Evolutionary conservation across 768 basidiomycete species (phyloP).

Genomic region (Brasilioporus rufonigricans): DNA sequence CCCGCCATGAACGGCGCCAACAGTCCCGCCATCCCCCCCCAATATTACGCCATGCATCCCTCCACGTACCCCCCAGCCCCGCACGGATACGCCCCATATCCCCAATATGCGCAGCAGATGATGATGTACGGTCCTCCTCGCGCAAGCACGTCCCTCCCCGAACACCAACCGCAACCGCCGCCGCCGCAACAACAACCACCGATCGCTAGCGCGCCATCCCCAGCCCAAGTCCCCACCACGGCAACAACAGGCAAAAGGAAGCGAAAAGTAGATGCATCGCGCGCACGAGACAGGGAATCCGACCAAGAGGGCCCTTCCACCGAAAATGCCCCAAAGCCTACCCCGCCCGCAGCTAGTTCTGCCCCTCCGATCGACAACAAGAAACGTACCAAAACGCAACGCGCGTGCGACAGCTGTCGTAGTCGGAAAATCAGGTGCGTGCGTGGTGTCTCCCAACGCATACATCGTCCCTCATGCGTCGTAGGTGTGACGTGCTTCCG

Average conservation of each 20-base stretch:
- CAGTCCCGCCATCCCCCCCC: slow-evolving; percentile 39
- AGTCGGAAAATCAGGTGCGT: slow-evolving; percentile 81
- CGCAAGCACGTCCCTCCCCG: slow-evolving; percentile 36
- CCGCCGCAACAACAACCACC: slow-evolving; percentile 26
- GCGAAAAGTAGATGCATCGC: slow-evolving; percentile 45
- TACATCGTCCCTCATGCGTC: slow-evolving; percentile 11
- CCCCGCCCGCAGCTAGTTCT: slow-evolving; percentile 28
- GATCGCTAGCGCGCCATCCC: slow-evolving; percentile 33
- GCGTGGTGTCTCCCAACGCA: neutral
- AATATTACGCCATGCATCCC: slow-evolving; percentile 60
- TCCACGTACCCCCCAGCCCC: slow-evolving; percentile 44
- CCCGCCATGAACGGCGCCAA: slow-evolving; percentile 38
- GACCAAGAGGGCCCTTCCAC: slow-evolving; percentile 62
- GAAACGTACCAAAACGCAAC: slow-evolving; percentile 90
- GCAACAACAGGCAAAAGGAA: slow-evolving; percentile 55
- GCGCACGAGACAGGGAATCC: slow-evolving; percentile 48
- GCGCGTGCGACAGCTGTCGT: slow-evolving; percentile 90
- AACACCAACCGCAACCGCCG: slow-evolving; percentile 22
- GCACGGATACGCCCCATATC: slow-evolving; percentile 54
- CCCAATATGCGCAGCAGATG: slow-evolving; percentile 56
- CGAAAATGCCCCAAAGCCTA: slow-evolving; percentile 38
- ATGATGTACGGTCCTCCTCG: slow-evolving; percentile 60
- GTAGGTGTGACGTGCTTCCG: slow-evolving; percentile 76
- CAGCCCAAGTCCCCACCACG: slow-evolving; percentile 34
- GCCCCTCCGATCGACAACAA: slow-evolving; percentile 54